Base-by-base conservation (phyloP, 2,329 filamentous ascomycete species). In the Rugonectria rugulosa region DNA sequence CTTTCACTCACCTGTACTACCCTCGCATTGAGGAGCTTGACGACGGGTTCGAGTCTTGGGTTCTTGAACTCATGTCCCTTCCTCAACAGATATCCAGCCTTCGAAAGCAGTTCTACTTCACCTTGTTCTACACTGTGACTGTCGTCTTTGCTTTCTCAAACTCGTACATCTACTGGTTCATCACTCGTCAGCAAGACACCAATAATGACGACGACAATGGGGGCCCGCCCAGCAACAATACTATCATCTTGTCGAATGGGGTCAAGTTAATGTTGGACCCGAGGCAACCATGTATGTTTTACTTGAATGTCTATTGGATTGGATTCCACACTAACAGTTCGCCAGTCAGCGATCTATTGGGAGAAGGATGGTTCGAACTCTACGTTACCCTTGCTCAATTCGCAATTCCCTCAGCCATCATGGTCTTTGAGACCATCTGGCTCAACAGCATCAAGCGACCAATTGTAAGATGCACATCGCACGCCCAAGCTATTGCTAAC, bases 361-460 rank as follows among this genome's bases (percentile, higher is more conserved):
- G 78, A 1, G 70, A 79, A 34, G 79, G 76, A 29, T 79, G 76
- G 71, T 79, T 81, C 68, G 75, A 76, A 56, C 56, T 74, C 2
- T 83, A 79, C 61, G 72, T 73, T 55, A 71, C 81, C 41, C 62
- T 81, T 63, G 81, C 79, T 44, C 59, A 83, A 37, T 80, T 77
- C 64, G 73, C 67, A 8, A 67, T 79, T 51, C 75, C 75, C 3
- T 74, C 79, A 4, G 43, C 75, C 26, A 70, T 81, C 56, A 79
- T 77, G 59, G 58, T 76, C 8, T 52, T 77, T 26, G 81, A 84
- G 70, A 74, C 79, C 1, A 53, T 79, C 27, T 72, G 75, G 53
- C 72, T 84, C 70, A 84, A 84, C 69, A 83, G 79, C 65, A 81
- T 83, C 71, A 79, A 79, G 62, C 76, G 79, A 46, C 80, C 77